Evolutionary conservation across 805 yeast species (phyloP).

Genomic region (Lipomyces oligophaga): DNA sequence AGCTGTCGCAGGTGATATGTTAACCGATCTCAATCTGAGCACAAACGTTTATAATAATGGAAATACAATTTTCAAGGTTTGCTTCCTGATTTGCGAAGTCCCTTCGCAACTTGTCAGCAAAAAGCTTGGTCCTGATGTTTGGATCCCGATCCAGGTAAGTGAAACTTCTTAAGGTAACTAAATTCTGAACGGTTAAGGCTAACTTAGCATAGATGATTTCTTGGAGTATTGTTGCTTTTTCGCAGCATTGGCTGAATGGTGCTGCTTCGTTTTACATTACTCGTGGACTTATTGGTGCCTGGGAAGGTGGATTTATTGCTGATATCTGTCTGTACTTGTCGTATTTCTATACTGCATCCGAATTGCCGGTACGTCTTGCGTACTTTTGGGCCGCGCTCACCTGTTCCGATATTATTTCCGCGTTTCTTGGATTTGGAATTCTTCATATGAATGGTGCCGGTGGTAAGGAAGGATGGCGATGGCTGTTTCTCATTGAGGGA

Average conservation of each 20-base stretch:
- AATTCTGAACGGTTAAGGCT: background rate
- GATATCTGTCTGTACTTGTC: slow-evolving; percentile 58
- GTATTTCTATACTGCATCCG: slow-evolving; percentile 56
- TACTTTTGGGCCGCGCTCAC: slow-evolving; percentile 55
- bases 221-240: slow-evolving; percentile 55
- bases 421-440: slow-evolving; percentile 50
- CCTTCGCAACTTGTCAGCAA: slow-evolving; percentile 68
- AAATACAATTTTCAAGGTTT: slow-evolving; percentile 48
- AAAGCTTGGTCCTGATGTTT: slow-evolving; percentile 56
- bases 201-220: slow-evolving; percentile 38
- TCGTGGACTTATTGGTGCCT: slow-evolving; percentile 51
- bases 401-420: slow-evolving; percentile 42
- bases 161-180: too few species aligned
- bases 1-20: slow-evolving; percentile 52
- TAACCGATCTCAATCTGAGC: slow-evolving; percentile 49
- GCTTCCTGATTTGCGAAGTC: slow-evolving; percentile 55
- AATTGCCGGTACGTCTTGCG: slow-evolving; percentile 53
- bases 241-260: slow-evolving; percentile 45
- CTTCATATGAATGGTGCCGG: slow-evolving; percentile 46
- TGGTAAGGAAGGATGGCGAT: slow-evolving; percentile 54
- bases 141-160: slow-evolving; percentile 52
- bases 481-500: slow-evolving; percentile 63
- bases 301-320: slow-evolving; percentile 64
- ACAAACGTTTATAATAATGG: slow-evolving; percentile 41
- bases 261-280: slow-evolving; percentile 46